phyloP scores from a whole-genome alignment of 768 basidiomycete genomes.

The Daedaleopsis nitida region DNA sequence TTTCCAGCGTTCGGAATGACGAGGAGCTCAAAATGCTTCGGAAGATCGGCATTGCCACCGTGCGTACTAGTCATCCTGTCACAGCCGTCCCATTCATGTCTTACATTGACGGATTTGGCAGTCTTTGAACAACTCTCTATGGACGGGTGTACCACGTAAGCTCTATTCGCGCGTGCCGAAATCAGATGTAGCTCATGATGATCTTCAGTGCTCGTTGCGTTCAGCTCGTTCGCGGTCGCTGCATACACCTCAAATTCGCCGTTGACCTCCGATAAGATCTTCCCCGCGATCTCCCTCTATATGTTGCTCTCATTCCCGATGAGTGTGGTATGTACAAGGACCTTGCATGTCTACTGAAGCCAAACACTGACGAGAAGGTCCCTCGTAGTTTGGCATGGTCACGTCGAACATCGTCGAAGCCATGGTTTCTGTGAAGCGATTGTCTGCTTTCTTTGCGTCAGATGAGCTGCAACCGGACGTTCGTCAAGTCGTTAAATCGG shows the following conservation, averaged over 20 bases:
- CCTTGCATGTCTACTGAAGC: background rate
- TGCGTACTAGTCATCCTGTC: constrained; percentile 31
- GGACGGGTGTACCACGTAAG: constrained; percentile 65
- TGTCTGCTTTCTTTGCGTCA: constrained; percentile 73
- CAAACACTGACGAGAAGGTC: background rate
- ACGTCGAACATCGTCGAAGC: constrained; percentile 86
- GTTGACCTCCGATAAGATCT: constrained; percentile 88
- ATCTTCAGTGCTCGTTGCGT: constrained; percentile 64
- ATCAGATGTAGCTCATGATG: background rate
- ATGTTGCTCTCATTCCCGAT: constrained; percentile 87
- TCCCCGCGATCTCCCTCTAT: constrained; percentile 93
- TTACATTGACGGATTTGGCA: constrained; percentile 23
- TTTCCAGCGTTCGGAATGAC: constrained; percentile 81
- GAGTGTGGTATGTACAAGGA: constrained; percentile 58
- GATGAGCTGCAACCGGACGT: constrained; percentile 84
- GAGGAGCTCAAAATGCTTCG: constrained; percentile 79
- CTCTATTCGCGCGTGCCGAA: background rate
- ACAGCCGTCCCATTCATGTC: background rate
- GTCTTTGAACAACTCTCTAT: constrained; percentile 63
- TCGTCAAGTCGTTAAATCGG: constrained; percentile 50
- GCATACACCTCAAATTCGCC: constrained; percentile 62
- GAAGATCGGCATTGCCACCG: constrained; percentile 78
- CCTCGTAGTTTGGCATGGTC: constrained; percentile 61
- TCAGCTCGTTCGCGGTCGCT: constrained; percentile 80
- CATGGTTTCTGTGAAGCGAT: constrained; percentile 76